phyloP scores from a whole-genome alignment of 192 early-diverging fungal species.

The Diversispora eburnea region DNA sequence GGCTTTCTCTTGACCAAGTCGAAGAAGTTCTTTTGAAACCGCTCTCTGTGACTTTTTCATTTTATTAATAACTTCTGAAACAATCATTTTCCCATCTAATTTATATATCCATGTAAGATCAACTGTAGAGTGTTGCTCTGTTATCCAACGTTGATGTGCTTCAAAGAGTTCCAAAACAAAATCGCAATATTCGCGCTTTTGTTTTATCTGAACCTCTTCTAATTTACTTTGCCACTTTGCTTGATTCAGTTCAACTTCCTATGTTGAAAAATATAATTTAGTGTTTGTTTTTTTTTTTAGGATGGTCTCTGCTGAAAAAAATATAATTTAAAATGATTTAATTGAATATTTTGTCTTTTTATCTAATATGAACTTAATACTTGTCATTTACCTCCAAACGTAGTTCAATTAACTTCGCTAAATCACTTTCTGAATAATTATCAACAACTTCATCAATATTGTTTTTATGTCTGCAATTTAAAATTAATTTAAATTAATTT shows the following conservation, averaged over 20 bases:
- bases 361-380: neutral
- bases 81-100: constrained; percentile 53
- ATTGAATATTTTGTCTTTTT: neutral
- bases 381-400: neutral
- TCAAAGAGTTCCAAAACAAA: constrained; percentile 52
- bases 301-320: too few relatives aligned
- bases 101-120: neutral
- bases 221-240: constrained; percentile 53
- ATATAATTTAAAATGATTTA: neutral
- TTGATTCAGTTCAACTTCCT: constrained; percentile 47
- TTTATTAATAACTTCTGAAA: constrained; percentile 41
- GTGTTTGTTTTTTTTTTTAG: neutral
- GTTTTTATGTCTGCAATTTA: neutral
- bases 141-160: constrained; percentile 6
- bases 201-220: constrained; percentile 43
- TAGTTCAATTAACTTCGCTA: neutral
- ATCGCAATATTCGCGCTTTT: constrained; percentile 53
- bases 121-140: neutral
- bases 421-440: neutral
- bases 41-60: constrained; percentile 31
- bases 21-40: constrained; percentile 3
- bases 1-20: neutral
- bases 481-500: neutral
- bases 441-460: neutral
- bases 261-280: neutral